Base-by-base conservation (phyloP, 129 eudicot species). In the Logfia minima region DNA sequence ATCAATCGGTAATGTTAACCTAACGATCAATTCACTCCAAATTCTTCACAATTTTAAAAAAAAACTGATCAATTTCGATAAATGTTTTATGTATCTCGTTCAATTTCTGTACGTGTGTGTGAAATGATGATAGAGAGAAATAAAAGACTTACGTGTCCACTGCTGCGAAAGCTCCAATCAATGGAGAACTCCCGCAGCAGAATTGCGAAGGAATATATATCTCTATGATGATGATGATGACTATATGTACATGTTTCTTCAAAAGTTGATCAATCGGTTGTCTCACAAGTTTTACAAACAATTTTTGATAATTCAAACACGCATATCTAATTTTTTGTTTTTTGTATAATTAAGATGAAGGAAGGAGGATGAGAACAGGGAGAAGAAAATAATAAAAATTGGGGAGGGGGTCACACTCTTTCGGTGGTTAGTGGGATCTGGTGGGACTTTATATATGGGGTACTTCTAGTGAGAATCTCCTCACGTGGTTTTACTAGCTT, bases 381-480 rank as follows among this genome's bases (percentile, higher is more conserved):
- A 18, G 62, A 66, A 66, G 68, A 59, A 75, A 68, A 28, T 55
- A 48, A 56, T 67, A 66, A 73, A 80, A 3, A 13, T 69, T 28
- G 67, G 31, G 79, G 5, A 22, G 72, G 41, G 29, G 8, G 71
- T 67, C 84, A 81, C 79, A 67, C 71, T 81, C 80, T 81, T 75
- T 81, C 6, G 60, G 75, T 83, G 86, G 82, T 72, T 83, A 72
- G 79, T 77, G 76, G 78, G 86, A 83, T 83, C 86, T 83, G 86
- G 83, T 73, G n/a, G n/a, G 83, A 77, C 79, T 72, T 43, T 52
- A 43, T 79, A 83, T 83, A 66, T 59, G 63, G 11, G 21, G 5
- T 56, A 68, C 61, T 65, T 62, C 55, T 71, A 39, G 9, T 31
- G 73, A 78, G 80, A 79, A 82, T 87, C 85, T 68, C 52, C 73